Evolutionary conservation across 1,284 basidiomycete species (phyloP).

Genomic region (Termitomyces sp.): DNA sequence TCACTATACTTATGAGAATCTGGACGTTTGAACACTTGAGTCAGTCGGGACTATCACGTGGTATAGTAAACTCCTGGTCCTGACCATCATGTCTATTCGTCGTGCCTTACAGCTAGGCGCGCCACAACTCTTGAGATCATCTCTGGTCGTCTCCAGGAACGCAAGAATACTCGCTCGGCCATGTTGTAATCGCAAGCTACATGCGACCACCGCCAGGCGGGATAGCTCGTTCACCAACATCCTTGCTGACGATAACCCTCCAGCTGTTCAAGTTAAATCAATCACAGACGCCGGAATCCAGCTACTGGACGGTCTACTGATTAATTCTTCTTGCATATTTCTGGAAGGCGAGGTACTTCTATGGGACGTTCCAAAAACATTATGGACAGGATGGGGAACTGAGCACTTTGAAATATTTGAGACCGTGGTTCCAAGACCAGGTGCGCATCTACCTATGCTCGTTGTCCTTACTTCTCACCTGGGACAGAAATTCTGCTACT

Average conservation of each 20-base stretch:
- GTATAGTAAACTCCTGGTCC: neutral
- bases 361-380: conserved; percentile 77
- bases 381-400: conserved; percentile 63
- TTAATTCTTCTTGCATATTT: conserved; percentile 78
- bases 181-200: conserved; percentile 12
- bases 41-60: neutral
- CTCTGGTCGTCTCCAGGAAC: neutral
- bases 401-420: conserved; percentile 82
- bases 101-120: conserved; percentile 10
- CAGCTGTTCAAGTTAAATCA: conserved; percentile 65
- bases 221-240: conserved; percentile 58
- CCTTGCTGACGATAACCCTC: conserved; percentile 62
- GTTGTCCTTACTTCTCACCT: neutral
- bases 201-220: conserved; percentile 13
- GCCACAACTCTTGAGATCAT: neutral
- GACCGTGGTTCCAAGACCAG: conserved; percentile 78
- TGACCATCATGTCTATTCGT: conserved; percentile 16
- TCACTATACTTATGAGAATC: neutral
- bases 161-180: neutral
- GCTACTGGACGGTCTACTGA: conserved; percentile 69
- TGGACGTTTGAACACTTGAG: neutral
- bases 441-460: conserved; percentile 35
- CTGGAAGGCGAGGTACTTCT: conserved; percentile 83
- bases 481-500: conserved; percentile 80
- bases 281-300: conserved; percentile 58